These are phyloP conservation scores for Huiozyma sinensis DNA, from an alignment of 805 yeast genomes.

Conservation along the genomic window DNA sequence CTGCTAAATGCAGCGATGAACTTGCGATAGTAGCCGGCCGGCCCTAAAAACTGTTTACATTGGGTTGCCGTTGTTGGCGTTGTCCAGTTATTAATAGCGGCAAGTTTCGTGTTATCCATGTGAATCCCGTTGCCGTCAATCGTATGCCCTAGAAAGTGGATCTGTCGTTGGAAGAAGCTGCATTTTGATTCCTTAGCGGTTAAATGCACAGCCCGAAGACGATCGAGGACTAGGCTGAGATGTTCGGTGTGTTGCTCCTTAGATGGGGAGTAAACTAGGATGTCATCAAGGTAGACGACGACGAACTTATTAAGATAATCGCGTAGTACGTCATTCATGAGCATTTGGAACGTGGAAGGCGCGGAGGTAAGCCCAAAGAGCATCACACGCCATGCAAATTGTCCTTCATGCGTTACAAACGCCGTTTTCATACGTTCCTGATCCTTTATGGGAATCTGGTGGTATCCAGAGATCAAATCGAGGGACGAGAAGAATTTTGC, in stretches of 20 bases:
- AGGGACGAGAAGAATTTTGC: constrained; percentile 3
- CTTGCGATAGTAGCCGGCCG: constrained; percentile 9
- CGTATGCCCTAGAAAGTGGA: constrained; percentile 2
- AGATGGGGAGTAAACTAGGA: neutral
- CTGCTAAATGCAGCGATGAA: constrained; percentile 10
- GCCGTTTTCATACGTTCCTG: constrained; percentile 4
- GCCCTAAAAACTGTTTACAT: constrained; percentile 11
- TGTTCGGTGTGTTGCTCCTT: constrained; percentile 9
- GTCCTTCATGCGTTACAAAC: neutral
- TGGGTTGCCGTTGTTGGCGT: constrained; percentile 4
- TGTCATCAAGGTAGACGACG: constrained; percentile 1
- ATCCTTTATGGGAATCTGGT: constrained; percentile 4
- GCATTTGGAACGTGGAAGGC: neutral
- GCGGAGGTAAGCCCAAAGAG: constrained; percentile 2
- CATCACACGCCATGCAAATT: constrained; percentile 1
- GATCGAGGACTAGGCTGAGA: constrained; percentile 5
- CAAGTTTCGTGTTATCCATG: too few species aligned
- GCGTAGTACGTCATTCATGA: neutral
- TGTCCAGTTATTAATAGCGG: neutral
- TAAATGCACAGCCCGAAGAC: too few species aligned
- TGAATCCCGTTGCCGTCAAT: neutral
- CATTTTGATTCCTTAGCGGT: too few species aligned
- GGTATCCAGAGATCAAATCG: constrained; percentile 8
- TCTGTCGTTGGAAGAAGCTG: neutral
- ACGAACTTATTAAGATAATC: neutral